These are phyloP conservation scores for Arctostaphylos glauca DNA, from an alignment of 148 eudicot genomes.

Conservation along the genomic window DNA sequence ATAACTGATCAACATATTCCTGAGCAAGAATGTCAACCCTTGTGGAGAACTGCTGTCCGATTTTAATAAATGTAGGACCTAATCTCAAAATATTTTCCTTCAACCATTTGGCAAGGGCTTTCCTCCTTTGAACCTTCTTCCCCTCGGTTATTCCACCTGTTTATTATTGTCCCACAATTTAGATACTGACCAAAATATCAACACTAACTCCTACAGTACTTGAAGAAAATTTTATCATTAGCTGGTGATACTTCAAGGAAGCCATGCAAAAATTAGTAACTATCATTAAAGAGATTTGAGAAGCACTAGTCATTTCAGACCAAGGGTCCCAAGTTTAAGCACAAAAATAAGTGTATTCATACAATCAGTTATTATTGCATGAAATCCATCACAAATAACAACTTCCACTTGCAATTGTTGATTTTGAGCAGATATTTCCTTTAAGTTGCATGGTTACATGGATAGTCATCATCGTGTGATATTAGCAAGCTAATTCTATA, in stretches of 20 bases:
- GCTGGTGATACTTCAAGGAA: not conserved
- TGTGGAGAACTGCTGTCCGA: conserved; percentile 98
- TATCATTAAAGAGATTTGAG: not conserved
- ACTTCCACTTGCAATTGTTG: not conserved
- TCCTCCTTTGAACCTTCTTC: conserved; percentile 68
- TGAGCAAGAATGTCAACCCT: conserved; percentile 98
- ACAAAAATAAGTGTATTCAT: not conserved
- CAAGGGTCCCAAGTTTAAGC: not conserved
- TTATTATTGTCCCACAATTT: conserved; percentile 15
- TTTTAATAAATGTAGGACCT: conserved; percentile 97
- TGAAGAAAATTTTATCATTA: not conserved
- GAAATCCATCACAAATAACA: not conserved
- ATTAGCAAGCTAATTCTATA: conserved; percentile 4
- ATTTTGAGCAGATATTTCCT: not conserved
- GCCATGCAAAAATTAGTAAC: not conserved
- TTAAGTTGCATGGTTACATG: conserved; percentile 10
- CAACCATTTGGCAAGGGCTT: conserved; percentile 91
- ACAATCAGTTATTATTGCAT: not conserved
- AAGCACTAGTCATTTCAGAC: not conserved
- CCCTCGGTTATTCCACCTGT: conserved; percentile 96
- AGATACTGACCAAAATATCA: not conserved
- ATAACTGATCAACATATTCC: conserved; percentile 95
- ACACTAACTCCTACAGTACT: not conserved
- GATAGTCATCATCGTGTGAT: not conserved
- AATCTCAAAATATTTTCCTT: conserved; percentile 92